Base-by-base conservation (phyloP, 805 yeast species). In the Candida ascalaphidarum region DNA sequence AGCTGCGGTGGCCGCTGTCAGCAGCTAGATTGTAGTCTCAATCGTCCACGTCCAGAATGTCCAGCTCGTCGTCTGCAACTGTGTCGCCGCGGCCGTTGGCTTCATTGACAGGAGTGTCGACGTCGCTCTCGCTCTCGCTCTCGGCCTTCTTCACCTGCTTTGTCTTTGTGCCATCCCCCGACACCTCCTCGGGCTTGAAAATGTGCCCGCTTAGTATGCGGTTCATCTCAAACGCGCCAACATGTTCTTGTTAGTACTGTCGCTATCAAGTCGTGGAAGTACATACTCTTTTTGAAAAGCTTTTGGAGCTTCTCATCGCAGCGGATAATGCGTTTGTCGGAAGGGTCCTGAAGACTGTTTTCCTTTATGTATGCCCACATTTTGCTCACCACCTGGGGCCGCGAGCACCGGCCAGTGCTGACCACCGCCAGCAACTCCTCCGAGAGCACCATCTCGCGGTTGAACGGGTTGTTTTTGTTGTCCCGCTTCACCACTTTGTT, bases 291-390 rank as follows among this genome's bases (percentile, higher is more conserved):
- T 16, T 84, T 85, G 51, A 81, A 81, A 1, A 82, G 43, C 2
- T 63, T 65, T 29, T 52, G 54, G 55, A 81, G 49, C 32, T 53
- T 63, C 1, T 65, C 80, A 41, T 79, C 85, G 43, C 84, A 78
- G 3, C 71, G 11, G 5, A 83, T 76, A 32, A 73, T 74, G 29
- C 89, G 60, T 36, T 68, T 65, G 50, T 83, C 82, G 2, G 58
- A 42, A 1, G 86, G 81, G 36, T 80, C 73, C 46, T 82, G 94
- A 17, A 83, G 51, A 17, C 69, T 50, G 34, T 79, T 46, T 8
- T 49, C 68, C 41, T 75, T 77, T 32, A 84, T 80, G 49, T 84
- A 73, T 10, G 61, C 68, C 94, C 94, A 82, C 4, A 81, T 48
- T 25, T 52, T 52, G 36, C 79, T 79, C 7, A 81, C 86, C 11